Base-by-base conservation (phyloP, 1,284 basidiomycete genomes). In the Heterobasidion parviporum region DNA sequence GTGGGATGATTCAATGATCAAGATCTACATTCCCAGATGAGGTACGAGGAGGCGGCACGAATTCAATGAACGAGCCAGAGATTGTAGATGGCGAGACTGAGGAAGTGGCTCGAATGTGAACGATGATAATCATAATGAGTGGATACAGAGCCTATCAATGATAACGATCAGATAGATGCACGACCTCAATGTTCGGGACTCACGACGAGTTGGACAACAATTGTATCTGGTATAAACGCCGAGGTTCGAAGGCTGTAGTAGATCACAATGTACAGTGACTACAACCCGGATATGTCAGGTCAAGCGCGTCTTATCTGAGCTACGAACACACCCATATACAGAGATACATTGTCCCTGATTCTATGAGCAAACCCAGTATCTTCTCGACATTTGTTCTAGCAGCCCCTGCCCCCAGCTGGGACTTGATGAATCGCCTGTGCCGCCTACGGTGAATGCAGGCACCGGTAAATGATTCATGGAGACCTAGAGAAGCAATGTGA, bases 321-420 rank as follows among this genome's bases (percentile, higher is more conserved):
- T n/a, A 32, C 12, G 6, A 16, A 45, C 7, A 8, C 18, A 57
- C 58, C 58, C 56, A 55, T 20, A 57, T 47, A 46, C 50, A 54
- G 9, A 54, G 32, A 52, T 59, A 59, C 9, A 59, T 16, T 15
- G 41, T 34, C 7, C 58, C 58, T 5, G 58, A 59, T 44, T 59
- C 58, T 33, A 59, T 35, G 43, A 59, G 48, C 34, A 54, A 49
- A 18, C 26, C 41, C 9, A 59, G 56, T 3, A 34, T 35, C 35
- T 55, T 54, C 46, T 59, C 56, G 20, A 46, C 32, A 12, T n/a
- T 50, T 8, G 20, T 44, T n/a, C 26, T 14, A 6, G 20, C 7
- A 6, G 18, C 15, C 6, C 15, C 20, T 9, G 47, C 26, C 12
- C 36, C 34, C 15, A 57, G 12, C 6, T 26, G 26, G 26, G 26